Percentiles rank a stretch among this genome's conserved stretches.
These are phyloP conservation scores for Porcisia deanei DNA, from an alignment of 208 protist genomes.

Conservation along the genomic window DNA sequence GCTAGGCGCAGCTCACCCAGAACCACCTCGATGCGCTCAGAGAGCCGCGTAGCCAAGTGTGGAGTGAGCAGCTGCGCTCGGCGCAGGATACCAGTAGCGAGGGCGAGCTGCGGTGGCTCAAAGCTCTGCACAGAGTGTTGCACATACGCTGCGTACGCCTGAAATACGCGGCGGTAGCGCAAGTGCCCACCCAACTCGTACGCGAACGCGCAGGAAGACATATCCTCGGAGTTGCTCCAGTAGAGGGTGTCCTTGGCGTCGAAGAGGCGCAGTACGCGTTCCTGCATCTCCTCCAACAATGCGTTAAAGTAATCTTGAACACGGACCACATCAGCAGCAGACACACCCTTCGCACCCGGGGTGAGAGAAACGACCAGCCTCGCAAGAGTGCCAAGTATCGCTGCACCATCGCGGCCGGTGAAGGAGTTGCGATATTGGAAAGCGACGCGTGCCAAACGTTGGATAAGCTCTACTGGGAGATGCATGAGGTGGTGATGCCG, in stretches of 20 bases:
- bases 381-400: conserved; percentile 57
- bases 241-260: conserved; percentile 45
- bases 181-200: conserved; percentile 78
- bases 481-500: conserved; percentile 64
- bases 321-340: conserved; percentile 36
- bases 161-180: conserved; percentile 67
- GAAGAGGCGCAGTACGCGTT: conserved; percentile 58
- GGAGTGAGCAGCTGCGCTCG: conserved; percentile 66
- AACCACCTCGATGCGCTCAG: conserved; percentile 66
- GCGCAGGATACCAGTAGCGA: conserved; percentile 79
- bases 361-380: conserved; percentile 51
- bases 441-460: conserved; percentile 44
- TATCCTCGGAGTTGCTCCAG: conserved; percentile 54
- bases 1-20: conserved; percentile 76
- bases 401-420: conserved; percentile 46
- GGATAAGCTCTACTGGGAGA: conserved; percentile 56
- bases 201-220: conserved; percentile 72
- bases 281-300: conserved; percentile 70
- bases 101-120: conserved; percentile 77
- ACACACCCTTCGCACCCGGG: conserved; percentile 41
- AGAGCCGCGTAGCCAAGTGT: conserved; percentile 48
- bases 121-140: conserved; percentile 43
- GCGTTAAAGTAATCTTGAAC: conserved; percentile 60
- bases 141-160: conserved; percentile 60
- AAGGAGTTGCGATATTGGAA: conserved; percentile 47